Base-by-base conservation (phyloP, 768 basidiomycete species). In the Termitomyces sp. region DNA sequence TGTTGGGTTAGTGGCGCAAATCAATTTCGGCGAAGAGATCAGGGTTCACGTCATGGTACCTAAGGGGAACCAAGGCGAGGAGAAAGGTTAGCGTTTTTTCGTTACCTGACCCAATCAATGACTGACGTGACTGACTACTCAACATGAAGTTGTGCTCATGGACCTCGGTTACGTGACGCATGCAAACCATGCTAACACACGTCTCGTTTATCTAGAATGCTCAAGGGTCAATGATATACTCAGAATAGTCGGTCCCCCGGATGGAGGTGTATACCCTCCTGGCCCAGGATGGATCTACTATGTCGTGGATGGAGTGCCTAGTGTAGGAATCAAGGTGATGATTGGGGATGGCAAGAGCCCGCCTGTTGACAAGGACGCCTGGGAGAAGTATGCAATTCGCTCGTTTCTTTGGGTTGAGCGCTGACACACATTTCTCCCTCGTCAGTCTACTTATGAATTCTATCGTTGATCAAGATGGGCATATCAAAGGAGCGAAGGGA, bases 131-230 rank as follows among this genome's bases (percentile, higher is more conserved):
- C 26, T 18, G n/a, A 52, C 26, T 20, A 13, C 39, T 52, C 3
- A 18, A 51, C 16, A 51, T 51, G 36, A 57, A 91, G 90, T 90
- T 24, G 81, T 77, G 1, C 70, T 92, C 34, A 89, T 93, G 86
- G 91, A 93, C 68, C 74, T 91, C 16, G 90, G 88, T n/a, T 91
- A 77, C 65, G 81, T 90, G 47, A 92, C 90, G 4, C 90, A 92
- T 65, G 82, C 84, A 16, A 80, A 85, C 31, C 90, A 91, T 64
- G 81, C 86, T 20, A 90, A 90, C 68, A 82, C 83, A 22, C 86
- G 90, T n/a, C 69, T 87, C 33, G 88, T 92, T 22, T 87, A 86
- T 63, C 75, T 96, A 54, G 66, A 69, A 18, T 55, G 55, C 36
- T 62, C 78, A 24, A 67, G 75, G 0, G 72, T 75, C 51, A 75